Evolutionary conservation across 805 yeast species (phyloP), one percentile per base, ranked within the genome.

Genomic region (Yarrowia yakushimensis): DNA sequence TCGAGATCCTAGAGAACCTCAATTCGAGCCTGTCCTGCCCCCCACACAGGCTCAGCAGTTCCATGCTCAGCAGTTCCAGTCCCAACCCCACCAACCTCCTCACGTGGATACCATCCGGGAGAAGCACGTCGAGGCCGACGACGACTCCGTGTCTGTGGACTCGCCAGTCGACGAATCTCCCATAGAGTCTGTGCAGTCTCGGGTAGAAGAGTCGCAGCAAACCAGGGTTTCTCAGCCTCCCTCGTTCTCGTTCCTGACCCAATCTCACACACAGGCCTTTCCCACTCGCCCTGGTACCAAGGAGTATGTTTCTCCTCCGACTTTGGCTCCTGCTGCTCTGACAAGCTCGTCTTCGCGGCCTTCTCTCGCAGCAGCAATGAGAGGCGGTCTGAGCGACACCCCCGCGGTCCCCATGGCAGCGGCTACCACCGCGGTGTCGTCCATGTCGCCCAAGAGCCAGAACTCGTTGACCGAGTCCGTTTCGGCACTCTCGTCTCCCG

Each of bases 401-500:
- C 23, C 48, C 7, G 37, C 48, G 8, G 20, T 30, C 22, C 61
- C 61, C n/a, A 41, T 41, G 48, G 48, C 61, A 2, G 39, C 55
- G 7, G 39, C 55, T 0, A 48, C 55, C 39, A 48, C 55, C 8
- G 55, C 55, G 3, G 39, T 48, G 9, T 39, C 37, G 18, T 39
- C 39, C 61, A 55, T 55, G 48, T 55, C 61, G 23, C 61, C 61
- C 37, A 39, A 55, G 39, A 39, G 48, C 36, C 48, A 30, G 39
- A 41, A 55, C 61, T 55, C 61, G 11, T 30, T 55, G 61, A 55
- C 48, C 48, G 59, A 52, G 43, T 52, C 59, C 1, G 43, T 52
- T 4, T 52, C 61, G 9, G 61, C 48, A 2, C 61, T 39, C 11
- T 63, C 70, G 7, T 69, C 74, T n/a, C 69, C 74, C 4, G 73